These are phyloP conservation scores for Paramecium sexaurelia DNA, from an alignment of 73 alveolate species.

Conservation along the genomic window DNA sequence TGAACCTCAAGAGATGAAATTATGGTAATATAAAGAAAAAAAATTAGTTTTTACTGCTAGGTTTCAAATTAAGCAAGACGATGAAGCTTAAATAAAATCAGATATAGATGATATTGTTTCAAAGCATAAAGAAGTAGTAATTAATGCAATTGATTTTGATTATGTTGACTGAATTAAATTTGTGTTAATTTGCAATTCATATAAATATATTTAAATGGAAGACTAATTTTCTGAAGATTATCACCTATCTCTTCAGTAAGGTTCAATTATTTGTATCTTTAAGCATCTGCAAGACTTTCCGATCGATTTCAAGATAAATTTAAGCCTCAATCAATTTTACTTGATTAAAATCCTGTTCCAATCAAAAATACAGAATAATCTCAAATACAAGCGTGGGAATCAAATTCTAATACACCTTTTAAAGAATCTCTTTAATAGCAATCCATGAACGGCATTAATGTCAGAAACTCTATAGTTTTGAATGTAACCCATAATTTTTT, in stretches of 20 bases:
- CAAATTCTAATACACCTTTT: not conserved
- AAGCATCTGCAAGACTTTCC: not conserved
- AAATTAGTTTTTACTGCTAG: conserved; percentile 29
- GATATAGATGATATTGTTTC: not conserved
- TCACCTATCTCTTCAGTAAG: not conserved
- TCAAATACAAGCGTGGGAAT: not conserved
- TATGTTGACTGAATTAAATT: conserved; percentile 29
- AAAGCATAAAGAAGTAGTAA: not conserved
- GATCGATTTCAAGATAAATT: not conserved
- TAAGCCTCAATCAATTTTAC: not conserved
- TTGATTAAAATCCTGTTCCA: not conserved
- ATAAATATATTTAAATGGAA: not conserved
- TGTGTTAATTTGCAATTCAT: not conserved
- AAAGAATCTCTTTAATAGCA: not conserved
- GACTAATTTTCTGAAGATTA: conserved; percentile 8
- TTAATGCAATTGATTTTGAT: conserved; percentile 30
- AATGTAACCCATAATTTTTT: not conserved
- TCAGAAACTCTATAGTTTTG: not conserved
- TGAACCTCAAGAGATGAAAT: not conserved
- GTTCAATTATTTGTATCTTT: not conserved
- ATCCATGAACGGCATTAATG: not conserved
- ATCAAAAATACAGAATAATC: not conserved
- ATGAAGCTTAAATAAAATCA: not conserved
- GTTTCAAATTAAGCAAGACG: not conserved
- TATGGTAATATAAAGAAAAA: conserved; percentile 26